Conservation (phyloP, 2,329 filamentous ascomycete species). For the Anthostomella pinea region DNA sequence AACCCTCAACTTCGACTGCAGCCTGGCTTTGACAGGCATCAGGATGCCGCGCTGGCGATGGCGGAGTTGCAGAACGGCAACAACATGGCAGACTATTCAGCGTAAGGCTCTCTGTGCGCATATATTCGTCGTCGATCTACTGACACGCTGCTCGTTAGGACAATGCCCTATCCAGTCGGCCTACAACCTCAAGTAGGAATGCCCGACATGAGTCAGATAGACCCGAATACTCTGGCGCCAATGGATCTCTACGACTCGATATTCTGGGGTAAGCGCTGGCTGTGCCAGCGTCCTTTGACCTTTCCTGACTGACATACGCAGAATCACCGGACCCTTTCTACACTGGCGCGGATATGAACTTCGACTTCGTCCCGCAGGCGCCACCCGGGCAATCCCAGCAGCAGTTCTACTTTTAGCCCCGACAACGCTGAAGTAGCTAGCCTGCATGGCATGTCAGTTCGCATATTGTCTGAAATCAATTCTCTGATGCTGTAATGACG, state of each 20-base stretch:
- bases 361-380: slow-evolving; percentile 59
- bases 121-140: background rate
- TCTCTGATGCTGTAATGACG: background rate
- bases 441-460: too few relatives aligned
- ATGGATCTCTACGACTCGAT: slow-evolving; percentile 69
- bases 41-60: slow-evolving; percentile 63
- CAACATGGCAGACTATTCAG: slow-evolving; percentile 43
- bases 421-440: too few relatives aligned
- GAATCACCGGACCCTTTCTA: slow-evolving; percentile 61
- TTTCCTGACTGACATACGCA: slow-evolving; percentile 26
- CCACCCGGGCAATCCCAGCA: slow-evolving; percentile 56
- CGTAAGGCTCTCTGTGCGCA: slow-evolving; percentile 26
- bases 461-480: too few relatives aligned
- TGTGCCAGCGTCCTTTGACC: slow-evolving; percentile 11
- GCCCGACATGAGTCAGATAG: slow-evolving; percentile 46
- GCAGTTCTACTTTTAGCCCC: slow-evolving; percentile 59
- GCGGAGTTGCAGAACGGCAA: slow-evolving; percentile 61
- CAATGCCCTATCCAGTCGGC: slow-evolving; percentile 27
- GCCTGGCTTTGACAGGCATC: slow-evolving; percentile 48
- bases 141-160: slow-evolving; percentile 6
- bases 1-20: slow-evolving; percentile 25
- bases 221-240: slow-evolving; percentile 59
- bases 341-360: slow-evolving; percentile 55
- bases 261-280: slow-evolving; percentile 64
- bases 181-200: slow-evolving; percentile 33